Conservation (phyloP, 164 flowering plant species). For the Cinnamomum chago region DNA sequence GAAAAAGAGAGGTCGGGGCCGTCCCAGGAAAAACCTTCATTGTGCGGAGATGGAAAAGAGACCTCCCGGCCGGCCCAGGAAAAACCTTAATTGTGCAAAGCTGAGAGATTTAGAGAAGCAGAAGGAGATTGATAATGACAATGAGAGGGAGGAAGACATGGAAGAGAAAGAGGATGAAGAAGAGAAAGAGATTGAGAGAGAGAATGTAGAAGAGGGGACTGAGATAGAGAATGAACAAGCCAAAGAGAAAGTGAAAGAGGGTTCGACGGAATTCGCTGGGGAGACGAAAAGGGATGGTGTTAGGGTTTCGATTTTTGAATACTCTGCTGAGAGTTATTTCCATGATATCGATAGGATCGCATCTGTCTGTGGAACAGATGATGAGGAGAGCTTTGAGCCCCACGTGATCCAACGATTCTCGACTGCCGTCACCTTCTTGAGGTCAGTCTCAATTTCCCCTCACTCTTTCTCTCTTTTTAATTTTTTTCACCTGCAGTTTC, state of each 20-base stretch:
- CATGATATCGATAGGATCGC: slow-evolving; percentile 40
- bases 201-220: background rate
- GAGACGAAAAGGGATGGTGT: slow-evolving; percentile 14
- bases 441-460: slow-evolving; percentile 20
- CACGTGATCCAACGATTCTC: slow-evolving; percentile 40
- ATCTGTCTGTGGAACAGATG: slow-evolving; percentile 41
- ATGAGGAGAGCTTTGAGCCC: slow-evolving; percentile 22
- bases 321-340: slow-evolving; percentile 57
- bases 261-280: background rate
- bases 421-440: slow-evolving; percentile 48
- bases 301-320: slow-evolving; percentile 49
- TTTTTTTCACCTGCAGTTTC: background rate
- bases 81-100: background rate
- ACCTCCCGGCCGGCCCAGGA: background rate
- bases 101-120: background rate
- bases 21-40: background rate
- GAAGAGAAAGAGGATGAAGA: background rate
- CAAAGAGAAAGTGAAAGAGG: background rate
- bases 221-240: background rate
- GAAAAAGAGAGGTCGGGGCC: background rate
- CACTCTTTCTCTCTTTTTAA: background rate
- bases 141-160: background rate
- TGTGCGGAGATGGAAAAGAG: background rate
- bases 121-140: background rate
- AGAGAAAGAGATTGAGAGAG: background rate